These are phyloP conservation scores for Dactylellina cionopaga DNA, from an alignment of 2,329 filamentous ascomycete species.

Conservation along the genomic window DNA sequence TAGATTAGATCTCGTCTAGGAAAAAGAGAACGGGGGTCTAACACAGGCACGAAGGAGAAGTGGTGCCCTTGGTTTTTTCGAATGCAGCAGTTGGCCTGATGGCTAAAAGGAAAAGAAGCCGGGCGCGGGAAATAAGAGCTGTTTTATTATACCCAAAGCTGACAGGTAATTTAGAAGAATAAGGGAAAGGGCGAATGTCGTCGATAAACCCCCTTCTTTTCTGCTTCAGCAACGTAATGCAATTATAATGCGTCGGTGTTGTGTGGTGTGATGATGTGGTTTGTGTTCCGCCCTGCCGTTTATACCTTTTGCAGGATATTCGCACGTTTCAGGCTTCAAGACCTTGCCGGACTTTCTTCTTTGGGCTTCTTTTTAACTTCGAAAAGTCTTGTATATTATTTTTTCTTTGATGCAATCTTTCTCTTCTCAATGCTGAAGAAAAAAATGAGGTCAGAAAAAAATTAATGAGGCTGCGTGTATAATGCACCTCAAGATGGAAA, in stretches of 20 bases:
- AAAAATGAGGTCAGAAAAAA: constrained; percentile 6
- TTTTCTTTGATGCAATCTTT: constrained; percentile 2
- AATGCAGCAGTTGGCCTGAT: constrained; percentile 34
- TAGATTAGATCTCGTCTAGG: constrained; percentile 47
- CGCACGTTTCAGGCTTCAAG: constrained; percentile 31
- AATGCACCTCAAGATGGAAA: constrained; percentile 40
- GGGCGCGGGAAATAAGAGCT: constrained; percentile 18
- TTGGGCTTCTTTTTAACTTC: constrained; percentile 18
- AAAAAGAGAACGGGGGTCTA: constrained; percentile 12
- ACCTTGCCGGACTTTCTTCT: constrained; percentile 32
- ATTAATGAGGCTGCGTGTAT: constrained; percentile 6
- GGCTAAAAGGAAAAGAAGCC: constrained; percentile 45
- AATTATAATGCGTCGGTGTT: constrained; percentile 18
- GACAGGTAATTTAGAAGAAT: constrained; percentile 14
- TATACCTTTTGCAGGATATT: constrained; percentile 7
- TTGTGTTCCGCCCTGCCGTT: neutral
- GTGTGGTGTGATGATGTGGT: constrained; percentile 3
- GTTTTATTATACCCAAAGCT: constrained; percentile 1
- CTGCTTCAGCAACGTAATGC: constrained; percentile 11
- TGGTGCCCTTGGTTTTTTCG: no score
- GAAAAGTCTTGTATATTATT: neutral
- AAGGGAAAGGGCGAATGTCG: constrained; percentile 20
- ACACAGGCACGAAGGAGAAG: constrained; percentile 26
- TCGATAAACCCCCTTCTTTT: constrained; percentile 9
- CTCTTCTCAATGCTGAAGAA: constrained; percentile 17